Conservation (phyloP, 805 yeast species). For the Pichia kluyveri region DNA sequence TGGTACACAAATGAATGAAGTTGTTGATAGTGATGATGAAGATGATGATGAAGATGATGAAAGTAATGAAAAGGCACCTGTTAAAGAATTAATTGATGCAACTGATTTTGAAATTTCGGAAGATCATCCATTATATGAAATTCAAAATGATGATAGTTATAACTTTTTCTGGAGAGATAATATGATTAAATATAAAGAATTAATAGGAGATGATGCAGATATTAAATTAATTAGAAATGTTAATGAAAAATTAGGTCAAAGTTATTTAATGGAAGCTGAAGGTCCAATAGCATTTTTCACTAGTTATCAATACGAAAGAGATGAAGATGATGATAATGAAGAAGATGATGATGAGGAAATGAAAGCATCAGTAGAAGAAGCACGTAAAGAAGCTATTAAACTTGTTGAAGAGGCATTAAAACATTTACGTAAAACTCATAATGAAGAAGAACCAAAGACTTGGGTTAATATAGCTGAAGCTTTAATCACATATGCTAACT, state of each 20-base stretch:
- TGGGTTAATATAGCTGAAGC: constrained; percentile 88
- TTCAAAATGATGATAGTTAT: constrained; percentile 31
- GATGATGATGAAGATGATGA: constrained; percentile 28
- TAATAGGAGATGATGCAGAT: constrained; percentile 14
- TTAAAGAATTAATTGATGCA: constrained; percentile 11
- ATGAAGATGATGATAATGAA: constrained; percentile 40
- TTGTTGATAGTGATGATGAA: constrained; percentile 50
- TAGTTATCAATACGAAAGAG: constrained; percentile 41
- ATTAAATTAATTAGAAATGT: constrained; percentile 19
- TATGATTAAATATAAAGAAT: constrained; percentile 26
- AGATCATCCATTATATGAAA: constrained; percentile 47
- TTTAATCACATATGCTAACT: constrained; percentile 66
- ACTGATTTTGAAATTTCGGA: constrained; percentile 32
- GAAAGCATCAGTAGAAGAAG: constrained; percentile 29
- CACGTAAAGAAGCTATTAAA: constrained; percentile 40
- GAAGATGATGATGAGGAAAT: constrained; percentile 23
- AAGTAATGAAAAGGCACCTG: constrained; percentile 43
- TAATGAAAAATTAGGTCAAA: constrained; percentile 49
- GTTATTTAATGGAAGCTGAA: constrained; percentile 58
- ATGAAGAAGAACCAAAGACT: constrained; percentile 65
- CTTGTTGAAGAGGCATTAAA: constrained; percentile 45
- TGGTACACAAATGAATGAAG: constrained; percentile 51
- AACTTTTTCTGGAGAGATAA: constrained; percentile 50
- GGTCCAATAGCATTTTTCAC: constrained; percentile 47
- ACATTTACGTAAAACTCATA: constrained; percentile 50